phyloP scores from a whole-genome alignment of 2,329 filamentous ascomycete genomes.

The Stachybotrys echinatus region DNA sequence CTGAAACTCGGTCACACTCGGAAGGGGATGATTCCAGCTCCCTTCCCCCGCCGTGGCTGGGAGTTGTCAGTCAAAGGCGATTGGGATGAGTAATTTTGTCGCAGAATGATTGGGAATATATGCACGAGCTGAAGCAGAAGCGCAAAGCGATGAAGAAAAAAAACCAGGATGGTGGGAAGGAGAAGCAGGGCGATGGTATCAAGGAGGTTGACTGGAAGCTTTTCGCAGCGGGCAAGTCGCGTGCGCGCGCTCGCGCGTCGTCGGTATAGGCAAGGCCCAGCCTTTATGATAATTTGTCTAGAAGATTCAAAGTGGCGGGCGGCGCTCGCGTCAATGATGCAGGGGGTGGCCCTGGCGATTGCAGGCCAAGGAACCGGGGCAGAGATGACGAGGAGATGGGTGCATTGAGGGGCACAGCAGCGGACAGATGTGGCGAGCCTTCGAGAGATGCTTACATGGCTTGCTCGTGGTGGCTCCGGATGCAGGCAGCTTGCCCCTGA shows the following conservation, averaged over 20 bases:
- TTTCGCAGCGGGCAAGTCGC: not conserved
- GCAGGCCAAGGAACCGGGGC: not conserved
- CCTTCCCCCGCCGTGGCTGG: not conserved
- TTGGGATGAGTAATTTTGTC: not conserved
- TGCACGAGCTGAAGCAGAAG: not conserved
- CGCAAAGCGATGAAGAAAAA: not conserved
- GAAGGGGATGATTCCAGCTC: not conserved
- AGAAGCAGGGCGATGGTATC: not conserved
- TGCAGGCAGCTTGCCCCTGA: too few relatives aligned
- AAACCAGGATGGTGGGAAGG: not conserved
- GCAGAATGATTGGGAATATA: not conserved
- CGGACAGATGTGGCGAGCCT: too few relatives aligned
- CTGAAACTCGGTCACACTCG: not conserved
- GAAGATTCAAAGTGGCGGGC: not conserved
- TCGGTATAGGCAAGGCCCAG: not conserved
- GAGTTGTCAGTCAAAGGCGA: not conserved
- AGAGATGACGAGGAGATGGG: not conserved
- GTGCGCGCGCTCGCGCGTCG: not conserved
- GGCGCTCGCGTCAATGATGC: not conserved
- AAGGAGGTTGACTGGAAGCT: not conserved
- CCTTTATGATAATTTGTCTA: not conserved
- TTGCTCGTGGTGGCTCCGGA: too few relatives aligned
- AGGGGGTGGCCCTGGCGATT: not conserved
- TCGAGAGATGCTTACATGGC: too few relatives aligned
- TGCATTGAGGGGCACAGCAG: not conserved